A percentile compares a stretch with the other conserved stretches of the same genome.
These are phyloP conservation scores for Sarocladium strictum DNA, from an alignment of 2,329 filamentous ascomycete species.

Conservation along the genomic window DNA sequence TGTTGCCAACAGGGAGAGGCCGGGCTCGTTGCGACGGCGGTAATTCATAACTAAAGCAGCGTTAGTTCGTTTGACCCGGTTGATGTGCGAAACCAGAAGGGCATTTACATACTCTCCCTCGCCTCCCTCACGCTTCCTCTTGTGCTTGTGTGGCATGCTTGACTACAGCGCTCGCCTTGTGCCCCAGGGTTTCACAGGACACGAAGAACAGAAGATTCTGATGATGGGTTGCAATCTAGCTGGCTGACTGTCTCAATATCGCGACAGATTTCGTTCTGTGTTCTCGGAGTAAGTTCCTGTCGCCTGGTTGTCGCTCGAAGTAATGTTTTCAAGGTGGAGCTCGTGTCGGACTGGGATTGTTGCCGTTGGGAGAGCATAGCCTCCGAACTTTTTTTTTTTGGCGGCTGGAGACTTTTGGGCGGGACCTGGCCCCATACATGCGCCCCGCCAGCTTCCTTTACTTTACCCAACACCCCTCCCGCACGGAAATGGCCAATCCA, in stretches of 20 bases:
- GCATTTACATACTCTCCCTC: conserved; percentile 38
- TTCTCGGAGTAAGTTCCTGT: no score
- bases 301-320: no score
- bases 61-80: background rate
- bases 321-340: no score
- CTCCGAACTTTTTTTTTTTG: background rate
- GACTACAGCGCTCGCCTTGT: background rate
- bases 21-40: conserved; percentile 43
- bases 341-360: background rate
- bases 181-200: no score
- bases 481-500: no score
- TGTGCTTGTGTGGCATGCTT: conserved; percentile 84
- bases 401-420: background rate
- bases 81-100: conserved; percentile 15
- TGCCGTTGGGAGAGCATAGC: conserved; percentile 54
- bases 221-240: no score
- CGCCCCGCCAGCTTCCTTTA: background rate
- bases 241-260: no score
- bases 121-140: conserved; percentile 53
- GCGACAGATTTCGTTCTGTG: no score
- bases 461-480: no score
- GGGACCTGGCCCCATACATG: background rate
- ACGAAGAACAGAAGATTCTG: no score
- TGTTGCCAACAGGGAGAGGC: conserved; percentile 38
- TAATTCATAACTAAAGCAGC: conserved; percentile 39